Base-by-base conservation (phyloP, 768 basidiomycete species). In the Symmetrospora coprosmae region DNA sequence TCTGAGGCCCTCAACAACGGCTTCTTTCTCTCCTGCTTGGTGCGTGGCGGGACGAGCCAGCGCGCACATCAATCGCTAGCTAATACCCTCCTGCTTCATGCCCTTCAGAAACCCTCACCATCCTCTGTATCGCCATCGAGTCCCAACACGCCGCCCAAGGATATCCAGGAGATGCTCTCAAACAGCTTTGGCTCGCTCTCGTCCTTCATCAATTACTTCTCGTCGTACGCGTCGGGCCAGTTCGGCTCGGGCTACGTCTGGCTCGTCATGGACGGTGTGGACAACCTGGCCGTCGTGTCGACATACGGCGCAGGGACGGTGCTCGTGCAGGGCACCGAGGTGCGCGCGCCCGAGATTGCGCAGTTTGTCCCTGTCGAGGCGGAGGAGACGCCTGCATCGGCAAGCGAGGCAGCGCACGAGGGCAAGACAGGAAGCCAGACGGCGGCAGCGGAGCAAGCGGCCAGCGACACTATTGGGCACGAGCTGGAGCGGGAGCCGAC, bases 1-100 rank as follows among this genome's bases (percentile, higher is more conserved):
- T 85, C 85, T 64, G 79, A 87, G 46, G 87, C 92, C 4, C 75
- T 96, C 63, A 99, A 97, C 75, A 97, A 94, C 72, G 82, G 82
- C 66, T 97, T 87, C 79, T 97, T 97, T 78, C 78, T 99, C 28
- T 79, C 86, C 65, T 78, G 77, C 60, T 77, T 99, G 37, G 92
- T 96, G 71, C 50, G 88, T 78, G 38, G n/a, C 23, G 9, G 9
- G 6, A 45, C 53, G 9, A 41, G 17, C 28, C 53, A 23, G 28
- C 53, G 23, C 21, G 17, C 39, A 14, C 3, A 7, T 48, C 23
- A 45, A 28, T 14, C 39, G 2, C n/a, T 38, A 28, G 16, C 14
- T 47, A 41, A 23, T 39, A 13, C 4, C 31, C 9, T 30, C 25
- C 39, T 7, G 39, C 11, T 38, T 52, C 2, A 17, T 28, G 17